A percentile compares a stretch with the other conserved stretches of the same genome.
These are phyloP conservation scores for Orbilia blumenaviensis DNA, from an alignment of 2,329 filamentous ascomycete species.

Conservation along the genomic window DNA sequence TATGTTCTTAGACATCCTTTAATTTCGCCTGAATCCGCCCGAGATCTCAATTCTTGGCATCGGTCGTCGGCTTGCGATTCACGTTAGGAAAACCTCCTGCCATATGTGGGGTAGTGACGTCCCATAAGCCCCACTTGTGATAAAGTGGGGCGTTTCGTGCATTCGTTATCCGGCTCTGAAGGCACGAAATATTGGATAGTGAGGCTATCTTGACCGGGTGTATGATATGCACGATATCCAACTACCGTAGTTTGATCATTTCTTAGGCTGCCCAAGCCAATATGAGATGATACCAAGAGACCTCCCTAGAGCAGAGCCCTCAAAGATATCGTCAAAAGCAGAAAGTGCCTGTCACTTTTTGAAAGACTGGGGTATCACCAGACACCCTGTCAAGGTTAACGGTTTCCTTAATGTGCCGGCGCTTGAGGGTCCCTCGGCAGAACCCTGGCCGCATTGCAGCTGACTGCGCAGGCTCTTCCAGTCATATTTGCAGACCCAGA, in stretches of 20 bases:
- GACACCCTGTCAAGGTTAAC: neutral
- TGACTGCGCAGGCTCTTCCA: conserved; percentile 26
- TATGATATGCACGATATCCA: conserved; percentile 33
- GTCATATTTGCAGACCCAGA: conserved; percentile 9
- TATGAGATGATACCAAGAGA: neutral
- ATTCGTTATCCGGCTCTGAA: neutral
- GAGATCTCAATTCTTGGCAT: conserved; percentile 6
- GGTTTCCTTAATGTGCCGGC: neutral
- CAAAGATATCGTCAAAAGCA: conserved; percentile 10
- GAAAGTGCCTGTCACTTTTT: conserved; percentile 9
- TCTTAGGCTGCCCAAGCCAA: neutral
- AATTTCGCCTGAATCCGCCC: conserved; percentile 25
- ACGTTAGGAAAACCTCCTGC: conserved; percentile 26
- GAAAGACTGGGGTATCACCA: neutral
- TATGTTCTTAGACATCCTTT: neutral
- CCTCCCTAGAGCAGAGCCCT: neutral
- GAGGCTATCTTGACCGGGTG: neutral
- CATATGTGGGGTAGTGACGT: conserved; percentile 39
- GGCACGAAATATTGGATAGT: neutral
- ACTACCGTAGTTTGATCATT: conserved; percentile 6
- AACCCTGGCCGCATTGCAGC: conserved; percentile 31
- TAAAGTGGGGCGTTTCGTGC: conserved; percentile 3
- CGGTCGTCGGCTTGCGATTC: neutral
- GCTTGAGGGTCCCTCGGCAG: neutral
- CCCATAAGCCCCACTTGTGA: conserved; percentile 2